Conservation (phyloP, 139 green algal genomes). For the Monoraphidium neglectum region DNA sequence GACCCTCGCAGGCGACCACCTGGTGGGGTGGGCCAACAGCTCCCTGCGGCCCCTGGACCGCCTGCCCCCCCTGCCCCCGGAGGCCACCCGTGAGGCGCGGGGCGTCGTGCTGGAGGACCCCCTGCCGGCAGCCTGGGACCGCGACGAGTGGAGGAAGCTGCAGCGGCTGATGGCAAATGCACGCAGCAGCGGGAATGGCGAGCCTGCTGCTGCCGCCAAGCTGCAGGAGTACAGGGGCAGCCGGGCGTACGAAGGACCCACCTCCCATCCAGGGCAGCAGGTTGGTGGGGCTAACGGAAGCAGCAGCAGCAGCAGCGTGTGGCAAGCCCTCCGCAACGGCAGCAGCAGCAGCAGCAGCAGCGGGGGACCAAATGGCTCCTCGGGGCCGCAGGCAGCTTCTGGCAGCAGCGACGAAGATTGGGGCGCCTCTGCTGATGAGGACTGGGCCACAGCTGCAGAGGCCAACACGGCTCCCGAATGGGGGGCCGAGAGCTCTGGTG, state of each 20-base stretch:
- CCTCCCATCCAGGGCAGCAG: no score
- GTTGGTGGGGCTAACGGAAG: background rate
- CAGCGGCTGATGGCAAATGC: background rate
- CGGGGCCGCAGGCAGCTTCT: background rate
- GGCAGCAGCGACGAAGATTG: background rate
- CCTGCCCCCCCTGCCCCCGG: constrained; percentile 53
- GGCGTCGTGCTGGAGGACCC: constrained; percentile 72
- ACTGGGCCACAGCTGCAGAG: background rate
- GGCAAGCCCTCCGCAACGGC: background rate
- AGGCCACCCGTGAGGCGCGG: constrained; percentile 4
- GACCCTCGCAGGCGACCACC: constrained; percentile 58
- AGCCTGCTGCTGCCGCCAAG: background rate
- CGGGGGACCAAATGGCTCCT: background rate
- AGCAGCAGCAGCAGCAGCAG: constrained; percentile 23
- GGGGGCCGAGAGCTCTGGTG: background rate
- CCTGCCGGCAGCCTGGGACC: constrained; percentile 20
- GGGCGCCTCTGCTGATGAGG: background rate
- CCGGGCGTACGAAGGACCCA: no score
- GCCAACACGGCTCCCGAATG: background rate
- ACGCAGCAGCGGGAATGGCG: no score
- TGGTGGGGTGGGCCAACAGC: constrained; percentile 85
- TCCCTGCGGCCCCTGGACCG: constrained; percentile 61
- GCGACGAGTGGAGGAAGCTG: background rate
- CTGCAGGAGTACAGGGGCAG: background rate
- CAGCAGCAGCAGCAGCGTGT: constrained; percentile 7